Conservation (phyloP, 495 filamentous ascomycete genomes). For the Lichenothelia convexa region DNA sequence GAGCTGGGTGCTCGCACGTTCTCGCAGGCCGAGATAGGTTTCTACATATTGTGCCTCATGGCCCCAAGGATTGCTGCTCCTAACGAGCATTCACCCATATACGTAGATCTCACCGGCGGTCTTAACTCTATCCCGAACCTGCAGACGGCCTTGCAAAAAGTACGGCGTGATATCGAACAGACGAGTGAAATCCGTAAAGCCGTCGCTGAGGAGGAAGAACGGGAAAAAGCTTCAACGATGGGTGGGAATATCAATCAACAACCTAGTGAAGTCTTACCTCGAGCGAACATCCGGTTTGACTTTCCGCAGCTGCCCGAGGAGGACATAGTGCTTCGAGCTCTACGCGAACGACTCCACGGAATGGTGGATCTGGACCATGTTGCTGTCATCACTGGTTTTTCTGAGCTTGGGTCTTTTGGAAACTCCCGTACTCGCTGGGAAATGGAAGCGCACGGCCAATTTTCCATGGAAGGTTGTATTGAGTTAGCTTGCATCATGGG, state of each 20-base stretch:
- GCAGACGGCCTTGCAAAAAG: slow-evolving; percentile 74
- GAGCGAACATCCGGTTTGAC: slow-evolving; percentile 92
- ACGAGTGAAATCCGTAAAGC: slow-evolving; percentile 85
- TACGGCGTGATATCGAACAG: slow-evolving; percentile 82
- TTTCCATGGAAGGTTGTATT: slow-evolving; percentile 93
- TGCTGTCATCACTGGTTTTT: slow-evolving; percentile 90
- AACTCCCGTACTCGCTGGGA: slow-evolving; percentile 97
- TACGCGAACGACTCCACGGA: slow-evolving; percentile 72
- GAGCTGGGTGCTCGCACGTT: slow-evolving; percentile 93
- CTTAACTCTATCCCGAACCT: slow-evolving; percentile 94
- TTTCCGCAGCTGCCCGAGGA: slow-evolving; percentile 83
- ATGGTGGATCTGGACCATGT: slow-evolving; percentile 98
- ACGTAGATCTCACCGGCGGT: slow-evolving; percentile 90
- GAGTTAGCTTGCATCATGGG: slow-evolving; percentile 99
- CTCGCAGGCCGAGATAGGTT: slow-evolving; percentile 99
- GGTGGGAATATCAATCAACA: slow-evolving; percentile 93
- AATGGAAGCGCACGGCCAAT: slow-evolving; percentile 93
- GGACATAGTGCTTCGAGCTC: slow-evolving; percentile 73
- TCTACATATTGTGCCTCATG: slow-evolving; percentile 96
- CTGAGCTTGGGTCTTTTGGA: slow-evolving; percentile 97
- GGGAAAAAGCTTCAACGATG: too few species aligned
- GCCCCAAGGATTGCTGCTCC: slow-evolving; percentile 82
- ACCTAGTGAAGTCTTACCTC: slow-evolving; percentile 70
- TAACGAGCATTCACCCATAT: slow-evolving; percentile 88
- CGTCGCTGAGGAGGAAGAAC: slow-evolving; percentile 84